Evolutionary conservation across 192 early-diverging fungal species (phyloP), one percentile per base, ranked within the genome.

Genomic region (Chytriomyces hyalinus): DNA sequence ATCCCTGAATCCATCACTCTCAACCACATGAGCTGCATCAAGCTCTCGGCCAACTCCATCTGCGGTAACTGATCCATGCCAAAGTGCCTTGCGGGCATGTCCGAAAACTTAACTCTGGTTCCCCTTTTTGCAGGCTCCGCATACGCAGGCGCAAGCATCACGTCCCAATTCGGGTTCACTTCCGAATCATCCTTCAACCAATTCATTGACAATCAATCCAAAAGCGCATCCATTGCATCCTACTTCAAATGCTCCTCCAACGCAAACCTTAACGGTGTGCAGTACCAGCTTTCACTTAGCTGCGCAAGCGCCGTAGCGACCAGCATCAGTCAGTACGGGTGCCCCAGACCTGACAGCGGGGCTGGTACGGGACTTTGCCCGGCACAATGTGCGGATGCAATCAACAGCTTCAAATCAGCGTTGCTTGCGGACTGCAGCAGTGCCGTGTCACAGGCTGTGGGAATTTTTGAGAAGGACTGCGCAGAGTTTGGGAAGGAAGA

Each of bases 101-200:
- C 36, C 4, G 36, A 36, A 36, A 36, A 36, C 36, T 36, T 0
- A 36, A 2, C 36, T 36, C n/a, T n/a, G n/a, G n/a, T n/a, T n/a
- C 1, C 36, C 36, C 36, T 0, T 4, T 36, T 4, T 36, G 4
- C 36, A 36, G 36, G 36, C 4, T 8, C 26, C 15, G 11, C 66
- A 9, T 67, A 46, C 45, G 66, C 44, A 26, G 66, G 66, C 26
- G 66, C 47, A 8, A 11, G 15, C 26, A 64, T 64, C 62, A 24
- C n/a, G n/a, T 24, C 62, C n/a, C 62, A 28, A 28, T 64, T 64
- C 62, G 62, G 62, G 2, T 64, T 64, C 26, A 64, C 62, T 11
- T 22, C 10, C 3, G 62, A 64, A 64, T 10, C 15, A 15, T 10
- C 10, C n/a, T 64, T 64, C 62, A 64, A 64, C 26, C 10, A 17